Evolutionary conservation across 257 asterid species (phyloP), one percentile per base, ranked within the genome.

Genomic region (Mitragyna speciosa): DNA sequence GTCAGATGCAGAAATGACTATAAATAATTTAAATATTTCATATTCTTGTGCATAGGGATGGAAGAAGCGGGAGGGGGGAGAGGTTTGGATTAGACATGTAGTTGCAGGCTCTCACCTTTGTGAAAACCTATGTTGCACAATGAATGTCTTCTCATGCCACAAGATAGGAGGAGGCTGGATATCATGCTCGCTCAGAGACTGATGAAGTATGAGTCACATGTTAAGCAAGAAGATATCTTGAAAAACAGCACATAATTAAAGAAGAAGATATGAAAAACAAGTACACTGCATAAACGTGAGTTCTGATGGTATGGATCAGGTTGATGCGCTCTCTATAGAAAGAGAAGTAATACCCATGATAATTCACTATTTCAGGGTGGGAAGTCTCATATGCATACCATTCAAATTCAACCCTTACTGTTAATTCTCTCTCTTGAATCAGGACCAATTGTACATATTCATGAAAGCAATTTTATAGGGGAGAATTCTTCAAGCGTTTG

Each of bases 111-210:
- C 85, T 81, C 47, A 89, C 95, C 93, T 88, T 85, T 30, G 61
- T 41, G 80, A 63, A 72, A 51, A 56, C 65, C 87, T 71, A 64
- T 69, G 41, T 63, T 15, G 75, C 31, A 36, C 47, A 67, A 76
- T 2, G 45, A 85, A 82, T 3, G 87, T 76, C 79, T 75, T 80
- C 86, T 87, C 88, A 73, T 89, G 91, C 92, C 93, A 86, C 78
- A 84, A 54, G 63, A 65, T 4, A 49, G 85, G 88, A 74, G 86
- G 85, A 75, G 84, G 88, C 70, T 14, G 48, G 83, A 85, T 5
- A 24, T 88, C 83, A 16, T 80, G 70, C 83, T 77, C 51, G 64
- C 78, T 78, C 78, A 89, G 76, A 59, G 67, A 19, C 92, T 91
- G 89, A 48, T 41, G 47, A 65, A 39, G 31, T 48, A 82, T 33